Conservation (phyloP, 495 filamentous ascomycete species). For the Lindgomyces ingoldianus region DNA sequence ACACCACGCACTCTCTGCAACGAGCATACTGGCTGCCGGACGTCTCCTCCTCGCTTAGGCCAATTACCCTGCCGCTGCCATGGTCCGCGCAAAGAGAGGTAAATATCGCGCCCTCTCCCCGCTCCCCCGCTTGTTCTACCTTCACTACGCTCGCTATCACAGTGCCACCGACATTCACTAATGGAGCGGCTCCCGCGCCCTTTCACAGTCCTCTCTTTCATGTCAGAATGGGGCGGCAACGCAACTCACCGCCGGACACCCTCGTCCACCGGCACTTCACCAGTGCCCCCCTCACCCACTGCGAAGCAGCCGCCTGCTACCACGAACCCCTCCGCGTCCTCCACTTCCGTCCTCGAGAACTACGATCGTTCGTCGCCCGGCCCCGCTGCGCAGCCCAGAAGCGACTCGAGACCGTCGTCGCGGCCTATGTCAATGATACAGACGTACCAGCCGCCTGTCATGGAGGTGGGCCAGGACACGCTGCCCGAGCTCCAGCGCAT, state of each 20-base stretch:
- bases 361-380: constrained; percentile 20
- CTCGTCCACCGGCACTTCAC: constrained; percentile 37
- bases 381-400: constrained; percentile 20
- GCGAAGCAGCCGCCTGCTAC: constrained; percentile 20
- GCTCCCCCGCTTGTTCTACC: not conserved
- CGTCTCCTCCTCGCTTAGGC: not conserved
- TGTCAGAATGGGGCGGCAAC: constrained; percentile 58
- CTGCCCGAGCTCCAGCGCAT: constrained; percentile 91
- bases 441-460: constrained; percentile 81
- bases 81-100: constrained; percentile 35
- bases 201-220: constrained; percentile 62
- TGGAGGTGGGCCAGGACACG: constrained; percentile 82
- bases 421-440: constrained; percentile 68
- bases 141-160: not conserved
- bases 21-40: not conserved
- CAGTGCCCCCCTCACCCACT: constrained; percentile 20
- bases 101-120: not conserved
- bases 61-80: constrained; percentile 12
- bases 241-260: constrained; percentile 44
- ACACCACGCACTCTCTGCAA: constrained; percentile 7
- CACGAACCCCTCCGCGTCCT: constrained; percentile 9
- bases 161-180: constrained; percentile 9
- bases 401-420: constrained; percentile 50
- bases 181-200: constrained; percentile 12
- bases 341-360: constrained; percentile 31